Conservation (phyloP, 495 filamentous ascomycete species). For the Trypethelium eluteriae region DNA sequence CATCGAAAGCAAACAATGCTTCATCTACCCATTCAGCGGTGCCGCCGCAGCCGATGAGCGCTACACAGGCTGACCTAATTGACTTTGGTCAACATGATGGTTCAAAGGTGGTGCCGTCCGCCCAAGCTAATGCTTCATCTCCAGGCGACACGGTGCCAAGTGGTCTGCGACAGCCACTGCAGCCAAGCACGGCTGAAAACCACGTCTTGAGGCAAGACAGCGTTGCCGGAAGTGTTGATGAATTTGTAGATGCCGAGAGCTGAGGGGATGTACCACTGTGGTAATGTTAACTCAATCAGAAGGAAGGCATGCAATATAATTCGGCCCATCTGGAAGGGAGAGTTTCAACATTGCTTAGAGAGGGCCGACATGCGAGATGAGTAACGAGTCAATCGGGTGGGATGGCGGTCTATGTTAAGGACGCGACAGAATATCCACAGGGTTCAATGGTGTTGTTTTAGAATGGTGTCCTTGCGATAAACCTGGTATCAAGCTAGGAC, state of each 20-base stretch:
- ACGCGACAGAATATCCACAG: neutral
- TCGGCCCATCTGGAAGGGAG: too few relatives aligned
- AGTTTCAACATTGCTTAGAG: too few relatives aligned
- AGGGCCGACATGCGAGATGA: too few relatives aligned
- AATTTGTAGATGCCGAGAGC: constrained; percentile 16
- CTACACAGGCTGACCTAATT: constrained; percentile 21
- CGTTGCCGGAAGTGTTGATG: constrained; percentile 10
- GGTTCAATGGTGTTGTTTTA: neutral
- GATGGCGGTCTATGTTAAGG: neutral
- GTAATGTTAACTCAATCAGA: too few relatives aligned
- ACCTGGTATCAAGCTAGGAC: neutral
- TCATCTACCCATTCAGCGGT: constrained; percentile 7
- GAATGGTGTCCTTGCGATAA: neutral
- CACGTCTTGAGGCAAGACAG: constrained; percentile 12
- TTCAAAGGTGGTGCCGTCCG: constrained; percentile 1
- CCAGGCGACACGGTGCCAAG: neutral
- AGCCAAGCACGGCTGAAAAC: neutral
- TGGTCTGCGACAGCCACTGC: constrained; percentile 7
- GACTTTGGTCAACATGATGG: constrained; percentile 28
- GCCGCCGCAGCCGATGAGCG: constrained; percentile 15
- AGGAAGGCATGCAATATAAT: too few relatives aligned
- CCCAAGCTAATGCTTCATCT: neutral
- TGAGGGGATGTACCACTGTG: neutral
- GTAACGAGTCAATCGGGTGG: neutral
- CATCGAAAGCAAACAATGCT: neutral